These are phyloP conservation scores for Barnettozyma populi DNA, from an alignment of 805 yeast genomes.

Conservation along the genomic window DNA sequence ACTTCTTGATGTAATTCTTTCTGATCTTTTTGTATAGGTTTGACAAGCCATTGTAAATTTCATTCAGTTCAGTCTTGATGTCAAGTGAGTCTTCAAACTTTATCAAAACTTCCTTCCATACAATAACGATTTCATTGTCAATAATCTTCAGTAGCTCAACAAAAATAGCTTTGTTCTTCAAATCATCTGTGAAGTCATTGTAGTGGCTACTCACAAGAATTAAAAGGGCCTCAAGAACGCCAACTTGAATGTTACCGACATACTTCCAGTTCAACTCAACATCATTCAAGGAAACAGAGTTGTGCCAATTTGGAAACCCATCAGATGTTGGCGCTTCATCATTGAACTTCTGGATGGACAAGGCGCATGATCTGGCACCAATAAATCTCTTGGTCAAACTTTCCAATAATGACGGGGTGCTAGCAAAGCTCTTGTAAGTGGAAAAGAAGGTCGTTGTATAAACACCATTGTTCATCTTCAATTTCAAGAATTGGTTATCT, in stretches of 20 bases:
- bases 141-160: conserved; percentile 60
- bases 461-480: conserved; percentile 58
- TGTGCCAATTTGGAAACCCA: conserved; percentile 57
- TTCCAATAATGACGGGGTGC: conserved; percentile 47
- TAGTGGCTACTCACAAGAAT: conserved; percentile 70
- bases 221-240: conserved; percentile 70
- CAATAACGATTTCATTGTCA: conserved; percentile 55
- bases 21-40: conserved; percentile 59
- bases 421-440: conserved; percentile 60
- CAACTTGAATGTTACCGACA: conserved; percentile 74
- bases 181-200: conserved; percentile 66
- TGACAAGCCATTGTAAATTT: conserved; percentile 27
- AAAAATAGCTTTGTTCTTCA: conserved; percentile 51
- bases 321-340: conserved; percentile 12
- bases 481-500: conserved; percentile 36
- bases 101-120: conserved; percentile 40
- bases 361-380: conserved; percentile 59
- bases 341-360: conserved; percentile 38
- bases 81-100: conserved; percentile 19
- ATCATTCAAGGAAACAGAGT: conserved; percentile 30
- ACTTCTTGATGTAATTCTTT: conserved; percentile 61
- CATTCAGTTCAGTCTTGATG: conserved; percentile 24
- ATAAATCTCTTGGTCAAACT: conserved; percentile 49
- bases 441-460: conserved; percentile 67
- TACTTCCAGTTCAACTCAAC: conserved; percentile 56